Base-by-base conservation (phyloP, 1,284 basidiomycete genomes). In the Moesziomyces globuligerus region DNA sequence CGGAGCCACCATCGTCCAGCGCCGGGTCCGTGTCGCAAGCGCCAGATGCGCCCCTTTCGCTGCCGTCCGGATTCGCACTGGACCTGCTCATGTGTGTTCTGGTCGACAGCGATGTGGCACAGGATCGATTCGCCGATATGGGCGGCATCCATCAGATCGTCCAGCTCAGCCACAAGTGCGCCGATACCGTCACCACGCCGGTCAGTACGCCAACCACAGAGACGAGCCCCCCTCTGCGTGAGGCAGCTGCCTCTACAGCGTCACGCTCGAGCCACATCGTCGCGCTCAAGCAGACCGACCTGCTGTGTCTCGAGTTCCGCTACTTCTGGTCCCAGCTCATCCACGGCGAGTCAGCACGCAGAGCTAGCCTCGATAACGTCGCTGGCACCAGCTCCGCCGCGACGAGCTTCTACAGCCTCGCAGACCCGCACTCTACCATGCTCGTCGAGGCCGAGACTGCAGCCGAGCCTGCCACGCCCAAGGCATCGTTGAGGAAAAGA, bases 1-100 rank as follows among this genome's bases (percentile, higher is more conserved):
- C 55, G 1, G 25, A 44, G 18, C 5, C 36, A 3, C 29, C 43
- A 17, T 20, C 18, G 8, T 32, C 28, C 13, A 29, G 45, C 45
- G 42, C 23, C 6, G 42, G 15, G 13, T 23, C 21, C 23, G 13
- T 18, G 17, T 17, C n/a, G 2, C 13, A 44, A 24, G 24, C n/a
- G 26, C n/a, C n/a, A n/a, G 64, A 67, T 15, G 49, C 54, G 2
- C 58, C 57, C 10, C 56, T 66, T 20, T 50, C 54, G 3, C 40
- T 67, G 7, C 69, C 69, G 0, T 72, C 69, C 1, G 59, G 64
- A 0, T 72, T 72, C 29, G 69, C 69, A 9, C 49, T 72, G 17
- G 62, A 67, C 29, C 52, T 67, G 37, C 55, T 72, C 46, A 72
- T 72, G 69, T 72, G 69, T 40, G 43, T 72, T 26, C 56, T 72